A percentile compares a stretch with the other conserved stretches of the same genome.
Conservation (phyloP, 352 stramenopile genomes). For the Phytophthora rubi region DNA sequence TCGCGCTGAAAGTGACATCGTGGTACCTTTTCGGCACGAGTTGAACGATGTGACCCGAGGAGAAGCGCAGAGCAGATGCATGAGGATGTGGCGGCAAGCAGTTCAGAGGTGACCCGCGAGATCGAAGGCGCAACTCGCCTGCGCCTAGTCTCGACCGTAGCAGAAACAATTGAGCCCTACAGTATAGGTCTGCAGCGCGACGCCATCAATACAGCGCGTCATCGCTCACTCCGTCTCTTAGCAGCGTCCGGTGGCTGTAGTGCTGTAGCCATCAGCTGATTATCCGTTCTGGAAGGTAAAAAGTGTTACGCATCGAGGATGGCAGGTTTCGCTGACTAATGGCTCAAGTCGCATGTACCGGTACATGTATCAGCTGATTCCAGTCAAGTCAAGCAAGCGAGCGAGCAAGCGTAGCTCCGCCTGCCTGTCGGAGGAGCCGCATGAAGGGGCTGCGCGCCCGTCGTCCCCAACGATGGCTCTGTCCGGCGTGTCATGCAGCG, state of each 20-base stretch:
- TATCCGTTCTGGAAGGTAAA: conserved; percentile 5
- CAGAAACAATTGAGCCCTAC: no score
- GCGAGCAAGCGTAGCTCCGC: background rate
- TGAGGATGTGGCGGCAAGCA: background rate
- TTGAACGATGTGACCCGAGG: conserved; percentile 4
- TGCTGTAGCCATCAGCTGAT: conserved; percentile 1
- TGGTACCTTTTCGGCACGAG: conserved; percentile 4
- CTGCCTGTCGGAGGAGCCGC: background rate
- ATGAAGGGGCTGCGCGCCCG: no score
- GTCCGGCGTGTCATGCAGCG: background rate
- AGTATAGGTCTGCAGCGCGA: no score
- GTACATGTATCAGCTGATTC: background rate
- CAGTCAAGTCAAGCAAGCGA: background rate
- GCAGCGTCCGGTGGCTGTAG: conserved; percentile 14
- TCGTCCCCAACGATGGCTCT: background rate
- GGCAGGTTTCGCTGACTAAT: conserved; percentile 5
- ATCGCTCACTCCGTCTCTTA: conserved; percentile 1
- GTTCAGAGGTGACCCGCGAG: background rate
- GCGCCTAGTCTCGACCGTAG: no score
- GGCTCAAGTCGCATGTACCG: conserved; percentile 1
- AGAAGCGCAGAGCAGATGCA: background rate
- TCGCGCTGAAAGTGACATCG: background rate
- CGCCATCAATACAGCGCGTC: background rate
- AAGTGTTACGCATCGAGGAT: conserved; percentile 15
- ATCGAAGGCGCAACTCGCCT: background rate